These are phyloP conservation scores for Chlamydomonas reinhardtii DNA, from an alignment of 163 green algal genomes.

Conservation along the genomic window DNA sequence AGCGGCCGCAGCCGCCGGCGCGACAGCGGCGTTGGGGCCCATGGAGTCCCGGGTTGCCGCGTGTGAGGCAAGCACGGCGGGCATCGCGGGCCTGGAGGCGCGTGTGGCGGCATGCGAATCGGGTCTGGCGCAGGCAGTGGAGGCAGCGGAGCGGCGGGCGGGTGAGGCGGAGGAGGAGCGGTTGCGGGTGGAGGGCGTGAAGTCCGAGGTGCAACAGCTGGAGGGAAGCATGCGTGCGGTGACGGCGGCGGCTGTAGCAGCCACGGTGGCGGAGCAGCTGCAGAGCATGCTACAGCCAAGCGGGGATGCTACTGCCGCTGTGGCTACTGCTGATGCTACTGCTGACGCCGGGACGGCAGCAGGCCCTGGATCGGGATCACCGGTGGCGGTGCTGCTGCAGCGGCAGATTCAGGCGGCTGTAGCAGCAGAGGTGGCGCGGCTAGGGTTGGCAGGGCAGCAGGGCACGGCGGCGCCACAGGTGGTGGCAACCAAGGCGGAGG, in stretches of 20 bases:
- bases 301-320: no score
- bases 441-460: constrained; percentile 3
- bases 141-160: neutral
- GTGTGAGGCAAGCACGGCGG: neutral
- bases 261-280: neutral
- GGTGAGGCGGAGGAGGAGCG: neutral
- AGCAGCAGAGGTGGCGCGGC: neutral
- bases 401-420: neutral
- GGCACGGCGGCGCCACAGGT: neutral
- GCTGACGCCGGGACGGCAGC: no score
- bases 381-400: neutral
- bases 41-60: neutral
- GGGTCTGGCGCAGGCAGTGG: constrained; percentile 2
- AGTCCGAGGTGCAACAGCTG: neutral
- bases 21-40: neutral
- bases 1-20: neutral
- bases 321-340: neutral
- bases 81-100: neutral
- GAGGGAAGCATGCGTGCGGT: neutral
- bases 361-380: no score
- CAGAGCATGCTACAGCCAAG: neutral
- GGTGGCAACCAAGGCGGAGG: neutral
- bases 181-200: neutral
- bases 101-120: constrained; percentile 9
- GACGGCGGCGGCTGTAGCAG: neutral